Conservation (phyloP, 352 stramenopile species). For the Phytopythium chamaehyphon region DNA sequence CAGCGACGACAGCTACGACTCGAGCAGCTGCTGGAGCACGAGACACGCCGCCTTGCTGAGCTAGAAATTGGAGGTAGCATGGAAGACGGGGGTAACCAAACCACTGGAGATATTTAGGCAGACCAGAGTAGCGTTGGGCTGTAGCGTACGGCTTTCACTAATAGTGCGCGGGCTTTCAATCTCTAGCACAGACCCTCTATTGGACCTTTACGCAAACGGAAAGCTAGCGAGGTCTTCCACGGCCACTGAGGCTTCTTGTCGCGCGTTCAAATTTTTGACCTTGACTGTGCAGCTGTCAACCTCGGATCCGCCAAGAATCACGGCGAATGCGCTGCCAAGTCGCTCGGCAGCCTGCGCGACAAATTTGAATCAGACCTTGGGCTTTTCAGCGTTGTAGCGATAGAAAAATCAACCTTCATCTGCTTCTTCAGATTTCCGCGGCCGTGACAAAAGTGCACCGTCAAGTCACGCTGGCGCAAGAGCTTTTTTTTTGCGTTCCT, state of each 20-base stretch:
- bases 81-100: neutral
- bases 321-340: slow-evolving; percentile 55
- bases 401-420: slow-evolving; percentile 62
- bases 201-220: slow-evolving; percentile 19
- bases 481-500: no score
- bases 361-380: slow-evolving; percentile 3
- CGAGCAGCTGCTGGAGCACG: slow-evolving; percentile 59
- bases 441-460: slow-evolving; percentile 82
- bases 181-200: neutral
- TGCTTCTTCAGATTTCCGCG: slow-evolving; percentile 84
- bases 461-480: slow-evolving; percentile 53
- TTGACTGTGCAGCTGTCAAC: slow-evolving; percentile 55
- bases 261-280: slow-evolving; percentile 71
- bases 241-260: slow-evolving; percentile 47
- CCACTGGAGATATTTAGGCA: neutral
- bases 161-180: neutral
- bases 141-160: neutral
- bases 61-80: slow-evolving; percentile 32
- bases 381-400: slow-evolving; percentile 1
- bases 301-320: slow-evolving; percentile 76
- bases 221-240: slow-evolving; percentile 23
- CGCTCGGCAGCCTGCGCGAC: slow-evolving; percentile 53
- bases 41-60: slow-evolving; percentile 63
- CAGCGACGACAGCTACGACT: slow-evolving; percentile 66
- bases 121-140: neutral